Evolutionary conservation across 768 basidiomycete species (phyloP).

Genomic region (Russula virescens): DNA sequence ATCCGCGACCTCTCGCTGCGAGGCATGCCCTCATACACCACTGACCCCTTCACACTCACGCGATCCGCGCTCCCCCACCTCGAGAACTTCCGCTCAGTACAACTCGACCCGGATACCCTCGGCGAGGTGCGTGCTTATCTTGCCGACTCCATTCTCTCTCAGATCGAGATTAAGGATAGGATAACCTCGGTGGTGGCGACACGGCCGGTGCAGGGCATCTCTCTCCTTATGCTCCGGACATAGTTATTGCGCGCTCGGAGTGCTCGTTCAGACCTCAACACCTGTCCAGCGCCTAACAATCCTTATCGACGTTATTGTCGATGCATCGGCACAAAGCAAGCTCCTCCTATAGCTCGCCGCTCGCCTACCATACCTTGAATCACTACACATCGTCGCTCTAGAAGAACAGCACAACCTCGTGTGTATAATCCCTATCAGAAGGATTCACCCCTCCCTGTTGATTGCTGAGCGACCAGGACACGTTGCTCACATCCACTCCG

Average conservation of each 20-base stretch:
- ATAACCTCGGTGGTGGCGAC: slow-evolving; percentile 37
- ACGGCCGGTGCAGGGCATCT: slow-evolving; percentile 45
- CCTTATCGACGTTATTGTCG: slow-evolving; percentile 57
- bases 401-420: slow-evolving; percentile 44
- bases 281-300: slow-evolving; percentile 48
- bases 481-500: slow-evolving; percentile 38
- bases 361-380: slow-evolving; percentile 48
- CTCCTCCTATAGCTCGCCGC: slow-evolving; percentile 44
- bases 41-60: slow-evolving; percentile 31
- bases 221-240: slow-evolving; percentile 47
- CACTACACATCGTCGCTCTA: slow-evolving; percentile 55
- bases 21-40: slow-evolving; percentile 39
- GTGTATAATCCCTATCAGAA: slow-evolving; percentile 26
- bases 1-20: slow-evolving; percentile 51
- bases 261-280: slow-evolving; percentile 35
- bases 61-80: slow-evolving; percentile 44
- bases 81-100: slow-evolving; percentile 46
- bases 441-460: not conserved
- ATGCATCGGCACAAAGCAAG: slow-evolving; percentile 35
- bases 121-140: slow-evolving; percentile 19
- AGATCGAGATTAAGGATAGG: not conserved
- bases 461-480: slow-evolving; percentile 31
- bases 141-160: not conserved
- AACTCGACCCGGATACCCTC: slow-evolving; percentile 44
- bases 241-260: slow-evolving; percentile 39